Evolutionary conservation across 2,329 filamentous ascomycete genomes (phyloP), one percentile per base, ranked within the genome.

Genomic region (Ophiosphaerella narmari): DNA sequence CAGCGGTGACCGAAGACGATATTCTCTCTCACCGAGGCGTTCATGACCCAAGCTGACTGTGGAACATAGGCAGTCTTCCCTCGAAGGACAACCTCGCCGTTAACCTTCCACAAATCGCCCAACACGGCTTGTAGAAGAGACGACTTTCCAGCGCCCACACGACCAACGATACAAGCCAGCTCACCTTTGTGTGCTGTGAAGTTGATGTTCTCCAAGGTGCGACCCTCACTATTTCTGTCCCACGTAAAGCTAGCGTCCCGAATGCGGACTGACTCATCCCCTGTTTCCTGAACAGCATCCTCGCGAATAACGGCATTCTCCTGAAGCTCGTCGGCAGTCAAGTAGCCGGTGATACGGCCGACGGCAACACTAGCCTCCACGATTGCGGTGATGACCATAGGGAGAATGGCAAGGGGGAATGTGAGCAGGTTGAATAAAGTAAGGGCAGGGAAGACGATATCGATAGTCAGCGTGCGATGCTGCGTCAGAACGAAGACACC

Each of bases 381-480:
- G 55, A 99, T 90, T 6, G 93, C 88, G 0, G 92, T 96, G 61
- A 99, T 97, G 33, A 99, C 92, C 92, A 99, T 97, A 7, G 94
- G 94, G 26, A 99, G 79, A 33, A 99, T 87, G 2, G 94, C 89
- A 46, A 99, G 83, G 1, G 94, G 95, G 76, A 99, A 99, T 0
- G 92, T 95, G 39, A 99, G 83, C 24, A 99, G 80, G 70, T 99
- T 99, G 83, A 99, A 99, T 21, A 99, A 81, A 0, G 94, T 92
- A 70, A 89, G 72, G 6, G 93, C 92, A 7, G 94, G 94, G 76
- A 99, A 99, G 16, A 99, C 91, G 60, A 99, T 94, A 1, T 96
- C 91, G 0, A 91, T 97, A 2, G 90, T 94, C 66, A 99, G 77
- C 3, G 95, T 91, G 49, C 80, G 80, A 62, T 94, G 82, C 52